Evolutionary conservation across 768 basidiomycete species (phyloP).

Genomic region (Suillus cothurnatus): DNA sequence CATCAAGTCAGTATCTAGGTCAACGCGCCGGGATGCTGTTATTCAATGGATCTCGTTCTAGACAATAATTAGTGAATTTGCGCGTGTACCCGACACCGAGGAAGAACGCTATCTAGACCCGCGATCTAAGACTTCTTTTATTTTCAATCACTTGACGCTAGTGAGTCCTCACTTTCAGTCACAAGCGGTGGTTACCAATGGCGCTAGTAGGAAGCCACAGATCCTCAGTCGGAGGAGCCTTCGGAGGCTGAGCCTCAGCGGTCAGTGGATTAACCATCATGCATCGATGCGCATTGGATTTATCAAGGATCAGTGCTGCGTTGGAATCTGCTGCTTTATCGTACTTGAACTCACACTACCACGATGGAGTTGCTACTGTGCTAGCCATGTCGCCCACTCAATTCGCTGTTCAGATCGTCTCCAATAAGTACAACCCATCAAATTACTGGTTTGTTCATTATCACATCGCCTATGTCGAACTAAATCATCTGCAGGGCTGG

Average conservation of each 20-base stretch:
- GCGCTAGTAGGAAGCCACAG: conserved; percentile 68
- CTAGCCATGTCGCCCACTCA: conserved; percentile 55
- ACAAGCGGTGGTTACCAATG: conserved; percentile 14
- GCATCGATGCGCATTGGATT: background rate
- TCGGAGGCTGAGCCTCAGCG: conserved; percentile 74
- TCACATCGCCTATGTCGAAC: background rate
- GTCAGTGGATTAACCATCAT: conserved; percentile 40
- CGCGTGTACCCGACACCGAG: conserved; percentile 47
- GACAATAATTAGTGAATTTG: conserved; percentile 83
- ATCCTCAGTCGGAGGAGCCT: conserved; percentile 63
- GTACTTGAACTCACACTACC: conserved; percentile 83
- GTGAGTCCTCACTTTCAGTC: conserved; percentile 45
- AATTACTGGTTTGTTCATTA: conserved; percentile 80
- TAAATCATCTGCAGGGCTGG: conserved; percentile 70
- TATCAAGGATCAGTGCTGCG: conserved; percentile 49
- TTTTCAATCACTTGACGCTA: conserved; percentile 83
- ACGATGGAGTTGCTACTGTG: conserved; percentile 74
- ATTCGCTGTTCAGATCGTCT: conserved; percentile 83
- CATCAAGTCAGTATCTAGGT: conserved; percentile 62
- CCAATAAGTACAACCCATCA: conserved; percentile 91
- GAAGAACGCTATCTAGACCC: conserved; percentile 84
- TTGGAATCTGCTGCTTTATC: conserved; percentile 66
- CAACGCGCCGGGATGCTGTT: conserved; percentile 1
- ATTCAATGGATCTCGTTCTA: conserved; percentile 31
- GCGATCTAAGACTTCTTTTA: conserved; percentile 73